Evolutionary conservation across 352 stramenopile genomes (phyloP).

Genomic region (Globisporangium rhizosaccharum): DNA sequence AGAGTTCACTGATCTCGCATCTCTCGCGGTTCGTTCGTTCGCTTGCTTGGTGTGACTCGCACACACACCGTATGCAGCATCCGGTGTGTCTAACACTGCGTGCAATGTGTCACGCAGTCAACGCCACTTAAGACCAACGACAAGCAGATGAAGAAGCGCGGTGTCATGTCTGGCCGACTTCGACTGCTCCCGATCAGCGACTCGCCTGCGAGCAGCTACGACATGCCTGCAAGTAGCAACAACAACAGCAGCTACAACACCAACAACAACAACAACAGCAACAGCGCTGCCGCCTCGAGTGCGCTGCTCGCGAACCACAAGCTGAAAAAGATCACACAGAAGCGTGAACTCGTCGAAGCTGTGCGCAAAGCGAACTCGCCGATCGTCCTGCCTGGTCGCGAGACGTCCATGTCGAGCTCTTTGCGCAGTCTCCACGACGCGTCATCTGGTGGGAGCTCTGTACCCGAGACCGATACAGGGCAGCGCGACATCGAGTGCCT

Average conservation of each 20-base stretch:
- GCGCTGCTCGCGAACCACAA: constrained; percentile 23
- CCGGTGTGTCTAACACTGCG: neutral
- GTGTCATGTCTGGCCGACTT: constrained; percentile 31
- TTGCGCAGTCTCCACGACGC: constrained; percentile 22
- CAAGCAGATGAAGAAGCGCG: constrained; percentile 49
- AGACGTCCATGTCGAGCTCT: constrained; percentile 22
- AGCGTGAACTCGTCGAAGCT: constrained; percentile 69
- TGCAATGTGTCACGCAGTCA: constrained; percentile 11
- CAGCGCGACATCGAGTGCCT: constrained; percentile 58
- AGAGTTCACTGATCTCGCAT: constrained; percentile 59
- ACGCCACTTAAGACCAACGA: constrained; percentile 25
- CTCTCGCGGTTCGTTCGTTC: constrained; percentile 18
- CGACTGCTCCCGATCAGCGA: constrained; percentile 47
- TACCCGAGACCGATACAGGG: constrained; percentile 34
- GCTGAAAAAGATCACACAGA: constrained; percentile 71
- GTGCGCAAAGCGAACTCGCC: constrained; percentile 70
- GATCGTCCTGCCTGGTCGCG: constrained; percentile 48
- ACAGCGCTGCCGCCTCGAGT: neutral
- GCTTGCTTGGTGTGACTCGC: neutral
- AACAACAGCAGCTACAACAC: constrained; percentile 18
- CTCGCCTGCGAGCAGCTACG: constrained; percentile 22
- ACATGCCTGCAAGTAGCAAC: constrained; percentile 19
- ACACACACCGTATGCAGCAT: neutral
- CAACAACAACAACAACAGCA: constrained; percentile 17
- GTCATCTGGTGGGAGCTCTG: constrained; percentile 6